Percentiles rank a stretch among this genome's conserved stretches.
Evolutionary conservation across 176 grass and related monocot genomes (phyloP).

Genomic region (Echinochloa phyllopogon): DNA sequence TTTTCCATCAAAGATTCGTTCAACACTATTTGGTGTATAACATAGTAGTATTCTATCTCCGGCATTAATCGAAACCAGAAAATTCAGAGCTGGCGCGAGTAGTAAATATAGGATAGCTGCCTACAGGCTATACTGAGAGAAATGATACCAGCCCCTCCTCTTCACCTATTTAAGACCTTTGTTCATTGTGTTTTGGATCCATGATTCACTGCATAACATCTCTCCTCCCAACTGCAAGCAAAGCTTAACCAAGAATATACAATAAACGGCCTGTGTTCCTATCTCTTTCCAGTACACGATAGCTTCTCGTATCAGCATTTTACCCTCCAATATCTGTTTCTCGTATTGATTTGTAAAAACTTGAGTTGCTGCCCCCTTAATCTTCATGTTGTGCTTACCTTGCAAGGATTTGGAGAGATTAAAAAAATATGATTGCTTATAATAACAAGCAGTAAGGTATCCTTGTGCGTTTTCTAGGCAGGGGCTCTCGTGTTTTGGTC

Average conservation of each 20-base stretch:
- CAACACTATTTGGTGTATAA: not conserved
- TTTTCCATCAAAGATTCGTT: not conserved
- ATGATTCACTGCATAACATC: constrained; percentile 29
- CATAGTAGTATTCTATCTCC: constrained; percentile 16
- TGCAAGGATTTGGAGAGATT: no score
- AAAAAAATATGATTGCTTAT: not conserved
- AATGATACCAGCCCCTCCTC: constrained; percentile 53
- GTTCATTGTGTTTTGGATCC: constrained; percentile 42
- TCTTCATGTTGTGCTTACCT: no score
- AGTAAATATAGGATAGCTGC: not conserved
- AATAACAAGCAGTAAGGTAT: no score
- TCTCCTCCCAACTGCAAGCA: not conserved
- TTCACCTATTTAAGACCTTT: constrained; percentile 60
- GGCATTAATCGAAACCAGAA: not conserved
- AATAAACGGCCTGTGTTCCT: not conserved
- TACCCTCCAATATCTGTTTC: not conserved
- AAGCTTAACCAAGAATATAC: not conserved
- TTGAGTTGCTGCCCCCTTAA: not conserved
- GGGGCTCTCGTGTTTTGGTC: not conserved
- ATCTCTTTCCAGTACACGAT: not conserved
- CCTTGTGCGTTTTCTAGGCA: not conserved
- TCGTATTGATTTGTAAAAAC: not conserved
- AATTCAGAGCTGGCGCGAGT: not conserved
- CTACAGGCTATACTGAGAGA: constrained; percentile 36
- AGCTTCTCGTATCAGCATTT: not conserved